These are phyloP conservation scores for Pneumocystis canis DNA, from an alignment of 1,139 yeast species.

Conservation along the genomic window DNA sequence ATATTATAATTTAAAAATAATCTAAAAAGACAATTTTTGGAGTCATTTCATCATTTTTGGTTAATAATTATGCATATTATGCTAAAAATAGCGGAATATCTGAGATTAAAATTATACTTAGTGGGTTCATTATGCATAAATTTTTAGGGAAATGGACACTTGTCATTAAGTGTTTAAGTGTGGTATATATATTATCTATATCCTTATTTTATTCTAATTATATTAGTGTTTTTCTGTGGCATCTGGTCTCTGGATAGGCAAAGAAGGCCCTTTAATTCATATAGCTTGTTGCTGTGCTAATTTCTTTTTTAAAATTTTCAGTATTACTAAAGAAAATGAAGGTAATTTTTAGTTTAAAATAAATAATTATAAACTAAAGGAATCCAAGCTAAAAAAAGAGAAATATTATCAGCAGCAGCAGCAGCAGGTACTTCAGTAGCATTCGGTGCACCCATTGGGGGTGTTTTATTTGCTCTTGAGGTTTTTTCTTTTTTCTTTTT, in stretches of 20 bases:
- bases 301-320: constrained; percentile 38
- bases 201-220: background rate
- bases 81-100: background rate
- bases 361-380: background rate
- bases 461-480: constrained; percentile 49
- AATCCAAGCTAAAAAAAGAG: constrained; percentile 31
- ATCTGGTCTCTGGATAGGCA: constrained; percentile 51
- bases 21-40: background rate
- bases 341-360: constrained; percentile 16
- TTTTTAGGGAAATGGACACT: constrained; percentile 45
- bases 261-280: constrained; percentile 54
- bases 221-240: constrained; percentile 36
- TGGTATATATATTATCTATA: constrained; percentile 21
- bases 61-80: background rate
- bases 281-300: constrained; percentile 56
- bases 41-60: background rate
- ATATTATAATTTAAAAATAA: background rate
- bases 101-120: constrained; percentile 32
- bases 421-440: constrained; percentile 60
- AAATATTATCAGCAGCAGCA: constrained; percentile 48
- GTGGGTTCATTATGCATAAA: constrained; percentile 42
- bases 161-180: constrained; percentile 36
- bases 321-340: constrained; percentile 37
- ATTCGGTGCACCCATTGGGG: constrained; percentile 57
- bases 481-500: constrained; percentile 36